Percentiles rank a stretch among this genome's conserved stretches.
These are phyloP conservation scores for Abrus pulchellus DNA, from an alignment of 306 rosid species.

Conservation along the genomic window DNA sequence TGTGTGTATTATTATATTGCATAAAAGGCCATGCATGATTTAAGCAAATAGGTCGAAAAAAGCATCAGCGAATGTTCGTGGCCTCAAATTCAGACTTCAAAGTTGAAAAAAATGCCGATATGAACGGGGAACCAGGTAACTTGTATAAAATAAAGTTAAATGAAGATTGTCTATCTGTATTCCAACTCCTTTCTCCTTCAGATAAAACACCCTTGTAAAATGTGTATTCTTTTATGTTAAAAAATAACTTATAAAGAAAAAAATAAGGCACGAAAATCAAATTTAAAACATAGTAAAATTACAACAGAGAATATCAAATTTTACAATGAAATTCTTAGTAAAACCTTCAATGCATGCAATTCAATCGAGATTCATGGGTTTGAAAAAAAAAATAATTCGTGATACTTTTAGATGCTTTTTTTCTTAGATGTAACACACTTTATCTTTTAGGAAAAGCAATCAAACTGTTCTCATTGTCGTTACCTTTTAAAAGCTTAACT, in stretches of 20 bases:
- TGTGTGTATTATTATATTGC: background rate
- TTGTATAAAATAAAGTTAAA: constrained; percentile 12
- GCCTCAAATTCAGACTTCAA: background rate
- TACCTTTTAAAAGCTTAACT: background rate
- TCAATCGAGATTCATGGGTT: background rate
- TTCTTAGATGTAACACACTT: background rate
- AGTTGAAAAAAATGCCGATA: background rate
- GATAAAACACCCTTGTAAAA: background rate
- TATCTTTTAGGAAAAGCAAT: background rate
- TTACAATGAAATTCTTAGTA: background rate
- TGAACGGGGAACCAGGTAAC: background rate
- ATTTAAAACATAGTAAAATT: background rate
- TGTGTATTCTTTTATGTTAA: background rate
- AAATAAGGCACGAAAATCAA: background rate
- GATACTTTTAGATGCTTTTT: background rate
- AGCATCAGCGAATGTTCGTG: constrained; percentile 39
- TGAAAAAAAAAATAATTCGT: background rate
- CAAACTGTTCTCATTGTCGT: background rate
- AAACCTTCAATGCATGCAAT: background rate
- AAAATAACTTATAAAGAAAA: background rate
- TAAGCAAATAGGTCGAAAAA: constrained; percentile 19
- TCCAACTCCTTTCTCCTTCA: constrained; percentile 1
- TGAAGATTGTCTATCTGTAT: constrained; percentile 32
- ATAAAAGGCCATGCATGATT: constrained; percentile 32
- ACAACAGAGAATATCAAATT: background rate